These are phyloP conservation scores for Graphilbum fragrans DNA, from an alignment of 2,329 filamentous ascomycete species.

Conservation along the genomic window DNA sequence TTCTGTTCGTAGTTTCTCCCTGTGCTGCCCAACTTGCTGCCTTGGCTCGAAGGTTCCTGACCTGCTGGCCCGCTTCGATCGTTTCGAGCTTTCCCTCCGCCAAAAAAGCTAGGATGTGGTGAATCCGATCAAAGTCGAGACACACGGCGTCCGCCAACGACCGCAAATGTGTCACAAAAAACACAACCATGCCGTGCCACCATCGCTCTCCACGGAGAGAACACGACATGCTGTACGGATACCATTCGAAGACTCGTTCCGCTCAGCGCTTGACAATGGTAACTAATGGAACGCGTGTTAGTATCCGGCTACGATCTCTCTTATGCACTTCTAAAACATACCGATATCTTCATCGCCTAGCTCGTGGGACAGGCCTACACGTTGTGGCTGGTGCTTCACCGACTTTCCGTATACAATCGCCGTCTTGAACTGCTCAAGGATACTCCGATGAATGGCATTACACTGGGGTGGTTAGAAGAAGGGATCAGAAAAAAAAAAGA, in stretches of 20 bases:
- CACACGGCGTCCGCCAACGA: background rate
- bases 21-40: no score
- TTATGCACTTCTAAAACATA: constrained; percentile 31
- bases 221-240: background rate
- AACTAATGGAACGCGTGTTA: constrained; percentile 27
- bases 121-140: no score
- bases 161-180: background rate
- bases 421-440: constrained; percentile 88
- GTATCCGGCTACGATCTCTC: background rate
- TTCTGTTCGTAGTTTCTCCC: no score
- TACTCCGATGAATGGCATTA: constrained; percentile 92
- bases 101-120: no score
- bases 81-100: no score
- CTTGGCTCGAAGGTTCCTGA: no score
- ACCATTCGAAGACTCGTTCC: background rate
- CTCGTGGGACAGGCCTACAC: constrained; percentile 83
- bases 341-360: constrained; percentile 95
- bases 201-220: background rate
- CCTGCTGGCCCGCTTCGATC: no score
- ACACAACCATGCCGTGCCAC: background rate
- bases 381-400: constrained; percentile 96
- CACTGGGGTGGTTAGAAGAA: constrained; percentile 46
- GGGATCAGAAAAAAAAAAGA: background rate
- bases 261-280: constrained; percentile 58
- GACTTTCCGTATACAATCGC: constrained; percentile 96